Conservation (phyloP, 768 basidiomycete species). For the Dioszegia aurantiaca region DNA sequence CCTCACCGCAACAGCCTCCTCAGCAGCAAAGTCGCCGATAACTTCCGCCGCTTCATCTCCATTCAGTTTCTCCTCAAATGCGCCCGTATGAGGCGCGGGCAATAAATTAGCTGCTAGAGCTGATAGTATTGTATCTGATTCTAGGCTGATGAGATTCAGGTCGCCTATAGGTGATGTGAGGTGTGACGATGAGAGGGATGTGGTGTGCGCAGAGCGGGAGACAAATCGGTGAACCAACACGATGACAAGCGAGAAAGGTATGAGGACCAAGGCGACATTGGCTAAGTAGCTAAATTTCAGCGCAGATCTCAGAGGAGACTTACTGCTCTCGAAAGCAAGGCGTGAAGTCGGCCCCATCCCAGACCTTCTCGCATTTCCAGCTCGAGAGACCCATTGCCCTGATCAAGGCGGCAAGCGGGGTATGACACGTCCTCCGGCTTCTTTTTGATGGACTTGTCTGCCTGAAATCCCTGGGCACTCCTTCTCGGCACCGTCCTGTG, state of each 20-base stretch:
- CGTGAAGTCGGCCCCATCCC: constrained; percentile 43
- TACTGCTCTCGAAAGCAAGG: constrained; percentile 31
- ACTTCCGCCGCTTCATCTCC: constrained; percentile 25
- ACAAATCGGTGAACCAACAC: neutral
- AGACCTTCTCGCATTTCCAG: constrained; percentile 20
- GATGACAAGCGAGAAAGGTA: constrained; percentile 2
- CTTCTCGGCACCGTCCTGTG: no score
- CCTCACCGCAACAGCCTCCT: constrained; percentile 3
- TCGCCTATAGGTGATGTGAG: constrained; percentile 30
- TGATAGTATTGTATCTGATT: constrained; percentile 36
- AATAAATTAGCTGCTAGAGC: constrained; percentile 31
- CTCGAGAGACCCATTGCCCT: neutral
- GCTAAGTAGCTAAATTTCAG: constrained; percentile 25
- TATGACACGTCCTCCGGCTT: no score
- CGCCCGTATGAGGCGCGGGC: neutral
- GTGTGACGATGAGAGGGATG: constrained; percentile 15
- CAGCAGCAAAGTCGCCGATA: constrained; percentile 23
- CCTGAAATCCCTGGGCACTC: no score
- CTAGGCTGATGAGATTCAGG: constrained; percentile 33
- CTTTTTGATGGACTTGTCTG: no score
- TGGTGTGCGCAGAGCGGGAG: neutral
- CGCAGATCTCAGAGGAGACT: constrained; percentile 4
- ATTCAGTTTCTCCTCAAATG: constrained; percentile 1
- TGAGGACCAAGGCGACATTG: constrained; percentile 26
- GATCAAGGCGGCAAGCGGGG: no score